Evolutionary conservation across 768 basidiomycete genomes (phyloP), one percentile per base, ranked within the genome.

Genomic region (Boletellus ananas): DNA sequence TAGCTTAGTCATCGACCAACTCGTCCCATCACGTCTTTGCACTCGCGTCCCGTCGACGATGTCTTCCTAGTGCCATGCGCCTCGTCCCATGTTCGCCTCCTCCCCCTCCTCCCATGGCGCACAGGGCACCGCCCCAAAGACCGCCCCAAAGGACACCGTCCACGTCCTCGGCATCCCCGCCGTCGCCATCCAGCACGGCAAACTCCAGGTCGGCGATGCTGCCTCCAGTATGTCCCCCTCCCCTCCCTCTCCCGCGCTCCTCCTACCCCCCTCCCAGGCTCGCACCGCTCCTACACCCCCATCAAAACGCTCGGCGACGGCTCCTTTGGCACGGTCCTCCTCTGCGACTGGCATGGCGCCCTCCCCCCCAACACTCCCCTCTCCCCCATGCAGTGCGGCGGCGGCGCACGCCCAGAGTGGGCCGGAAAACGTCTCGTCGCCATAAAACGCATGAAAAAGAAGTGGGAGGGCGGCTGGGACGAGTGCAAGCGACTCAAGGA

Each of bases 291-390:
- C 17, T 99, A 94, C 69, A 94, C 94, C 25, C 87, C 91, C 43
- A 81, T 98, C 77, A 98, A 98, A 75, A 87, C 90, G 54, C 82
- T 99, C 68, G 96, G 96, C 36, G 95, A 97, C 68, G 96, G 96
- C 48, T 97, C 95, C 6, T 98, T 99, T 65, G 96, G 96, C 45
- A 98, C 94, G 4, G 96, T 99, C 57, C 93, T 90, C 85, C 80
- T 99, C 60, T 96, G 94, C 71, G 96, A 99, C 78, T 99, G 95
- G 95, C 93, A 96, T 77, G 91, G 90, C 64, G 83, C 89, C 54
- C 76, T 98, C 66, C 91, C 93, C 66, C 85, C 91, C 69, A 88
- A 90, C 77, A 90, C 90, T 45, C 85, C 87, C 37, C 72, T 92
- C 55, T 93, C 93, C 18, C 89, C 94, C 34, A 96, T 96, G 94